Evolutionary conservation across 345 rosid species (phyloP), one percentile per base, ranked within the genome.

Genomic region (Aquilaria sinensis): DNA sequence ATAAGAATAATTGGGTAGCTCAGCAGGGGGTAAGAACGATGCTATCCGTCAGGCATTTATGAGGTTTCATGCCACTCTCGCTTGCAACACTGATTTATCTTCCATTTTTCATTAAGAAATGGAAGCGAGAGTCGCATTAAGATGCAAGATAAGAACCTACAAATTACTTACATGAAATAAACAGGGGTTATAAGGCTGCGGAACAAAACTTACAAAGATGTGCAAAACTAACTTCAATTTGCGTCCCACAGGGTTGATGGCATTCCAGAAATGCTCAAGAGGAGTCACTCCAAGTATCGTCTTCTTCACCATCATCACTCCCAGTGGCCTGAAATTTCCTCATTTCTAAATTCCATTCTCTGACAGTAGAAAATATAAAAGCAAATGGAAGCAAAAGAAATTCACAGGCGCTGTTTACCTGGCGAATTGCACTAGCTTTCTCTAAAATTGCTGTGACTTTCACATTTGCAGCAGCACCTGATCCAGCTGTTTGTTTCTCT

Each of bases 341-440:
- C 37, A 33, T 32, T 32, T 23, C 55, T 70, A 16, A 68, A 60
- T 55, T 46, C 54, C 12, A 48, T 5, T 16, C 13, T 29, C 49
- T 66, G 37, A n/a, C 56, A 33, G 56, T 29, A 60, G 57, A 31
- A 53, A 15, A 64, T 56, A 59, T n/a, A n/a, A 32, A 5, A 31
- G 51, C 5, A 64, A 66, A 3, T 9, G 5, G 43, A 37, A 37
- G 43, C 43, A 37, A 9, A 5, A 37, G 43, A 37, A 37, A 9
- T 15, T 56, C 33, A 47, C 31, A 58, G 31, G 51, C 31, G 15
- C 1, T 45, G 29, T 32, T 57, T 67, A 90, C 99, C 95, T 90
- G 97, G 61, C 97, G 92, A 65, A 94, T 90, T n/a, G 97, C 92
- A 74, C 75, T 83, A 60, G 99, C 99, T 79, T 94, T 94, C 85